phyloP scores from a whole-genome alignment of 306 rosid species.

The Trifolium fragiferum region DNA sequence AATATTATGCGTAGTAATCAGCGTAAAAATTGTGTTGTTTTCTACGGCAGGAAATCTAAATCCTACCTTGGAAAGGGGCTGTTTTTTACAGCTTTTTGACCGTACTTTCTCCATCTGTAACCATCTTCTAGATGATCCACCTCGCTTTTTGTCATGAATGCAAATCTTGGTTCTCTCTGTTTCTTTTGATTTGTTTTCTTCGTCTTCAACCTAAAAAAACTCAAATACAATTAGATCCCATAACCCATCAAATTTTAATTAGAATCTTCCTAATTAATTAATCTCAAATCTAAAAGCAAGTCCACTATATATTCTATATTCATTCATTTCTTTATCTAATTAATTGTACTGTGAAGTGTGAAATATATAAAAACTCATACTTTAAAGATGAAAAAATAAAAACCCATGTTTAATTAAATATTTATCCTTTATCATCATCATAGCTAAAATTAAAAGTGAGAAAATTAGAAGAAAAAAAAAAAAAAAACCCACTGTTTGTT shows the following conservation, averaged over 20 bases:
- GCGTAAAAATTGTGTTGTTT: too few relatives aligned
- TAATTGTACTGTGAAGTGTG: not conserved
- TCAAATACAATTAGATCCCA: conserved; percentile 39
- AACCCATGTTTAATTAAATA: not conserved
- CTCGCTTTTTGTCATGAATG: conserved; percentile 98
- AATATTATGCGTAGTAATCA: not conserved
- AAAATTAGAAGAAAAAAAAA: not conserved
- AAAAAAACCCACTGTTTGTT: conserved; percentile 62
- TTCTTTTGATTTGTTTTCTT: conserved; percentile 82
- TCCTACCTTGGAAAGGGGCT: conserved; percentile 87
- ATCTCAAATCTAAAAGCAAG: conserved; percentile 28
- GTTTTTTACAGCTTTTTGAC: conserved; percentile 95
- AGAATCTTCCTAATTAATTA: conserved; percentile 26
- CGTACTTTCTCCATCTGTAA: conserved; percentile 99
- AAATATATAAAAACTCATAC: conserved; percentile 32
- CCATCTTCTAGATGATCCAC: conserved; percentile 99
- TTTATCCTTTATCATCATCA: not conserved
- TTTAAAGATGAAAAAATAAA: not conserved
- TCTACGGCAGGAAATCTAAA: too few relatives aligned
- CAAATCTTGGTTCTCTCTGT: conserved; percentile 80
- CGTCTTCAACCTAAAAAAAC: conserved; percentile 59
- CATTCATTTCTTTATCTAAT: conserved; percentile 18
- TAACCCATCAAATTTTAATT: conserved; percentile 36
- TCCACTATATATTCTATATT: not conserved
- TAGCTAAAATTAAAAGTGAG: not conserved